phyloP scores from a whole-genome alignment of 2,329 filamentous ascomycete genomes.

The Grosmannia serpens region DNA sequence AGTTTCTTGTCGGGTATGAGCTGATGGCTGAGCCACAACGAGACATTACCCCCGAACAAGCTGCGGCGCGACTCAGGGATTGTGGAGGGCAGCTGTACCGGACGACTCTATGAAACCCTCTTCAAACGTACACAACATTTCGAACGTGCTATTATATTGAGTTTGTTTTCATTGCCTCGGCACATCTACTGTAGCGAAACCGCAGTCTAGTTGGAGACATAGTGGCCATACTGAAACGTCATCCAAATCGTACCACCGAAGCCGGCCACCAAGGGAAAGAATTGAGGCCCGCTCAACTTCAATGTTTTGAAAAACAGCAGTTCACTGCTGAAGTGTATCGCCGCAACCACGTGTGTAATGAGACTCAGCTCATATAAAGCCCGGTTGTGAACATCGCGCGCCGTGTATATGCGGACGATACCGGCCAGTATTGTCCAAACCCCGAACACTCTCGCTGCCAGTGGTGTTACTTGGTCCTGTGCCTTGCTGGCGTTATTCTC shows the following conservation, averaged over 20 bases:
- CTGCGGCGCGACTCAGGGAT: conserved; percentile 61
- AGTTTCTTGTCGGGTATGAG: conserved; percentile 95
- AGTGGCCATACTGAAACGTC: conserved; percentile 55
- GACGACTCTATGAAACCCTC: conserved; percentile 34
- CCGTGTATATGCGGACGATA: conserved; percentile 69
- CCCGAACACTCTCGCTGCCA: conserved; percentile 70
- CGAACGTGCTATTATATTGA: background rate
- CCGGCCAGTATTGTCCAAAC: conserved; percentile 77
- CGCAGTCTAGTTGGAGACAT: conserved; percentile 32
- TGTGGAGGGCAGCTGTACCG: conserved; percentile 80
- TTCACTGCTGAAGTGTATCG: conserved; percentile 69
- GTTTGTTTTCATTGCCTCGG: background rate
- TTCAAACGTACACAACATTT: background rate
- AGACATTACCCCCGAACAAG: conserved; percentile 96
- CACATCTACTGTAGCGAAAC: too few relatives aligned
- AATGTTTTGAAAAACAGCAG: conserved; percentile 69
- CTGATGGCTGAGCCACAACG: conserved; percentile 95
- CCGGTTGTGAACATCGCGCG: conserved; percentile 65
- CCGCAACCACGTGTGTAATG: conserved; percentile 71
- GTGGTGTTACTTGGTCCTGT: conserved; percentile 55
- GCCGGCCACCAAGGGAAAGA: conserved; percentile 41
- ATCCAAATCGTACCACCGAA: conserved; percentile 45
- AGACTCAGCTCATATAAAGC: conserved; percentile 69
- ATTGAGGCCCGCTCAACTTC: conserved; percentile 45
- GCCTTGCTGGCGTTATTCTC: conserved; percentile 33